Conservation (phyloP, 352 stramenopile species). For the Peronosclerospora sorghi region DNA sequence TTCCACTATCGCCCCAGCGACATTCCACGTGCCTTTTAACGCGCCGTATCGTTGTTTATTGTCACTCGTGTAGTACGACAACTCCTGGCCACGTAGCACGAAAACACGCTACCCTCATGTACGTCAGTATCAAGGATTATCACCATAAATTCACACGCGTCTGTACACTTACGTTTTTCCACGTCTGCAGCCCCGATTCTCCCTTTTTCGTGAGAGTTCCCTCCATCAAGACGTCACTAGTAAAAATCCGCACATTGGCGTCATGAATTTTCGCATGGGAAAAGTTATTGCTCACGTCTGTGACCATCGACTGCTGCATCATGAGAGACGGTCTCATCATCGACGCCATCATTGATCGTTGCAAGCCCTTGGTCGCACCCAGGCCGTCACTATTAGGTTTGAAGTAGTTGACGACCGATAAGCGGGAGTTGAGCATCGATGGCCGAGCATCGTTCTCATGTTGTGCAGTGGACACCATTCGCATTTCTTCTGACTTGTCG, state of each 20-base stretch:
- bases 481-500: too few relatives aligned
- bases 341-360: constrained; percentile 19
- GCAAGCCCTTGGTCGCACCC: constrained; percentile 5
- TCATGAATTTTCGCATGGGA: constrained; percentile 47
- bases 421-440: constrained; percentile 23
- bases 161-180: constrained; percentile 51
- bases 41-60: constrained; percentile 40
- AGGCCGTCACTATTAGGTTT: constrained; percentile 1
- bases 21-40: constrained; percentile 50
- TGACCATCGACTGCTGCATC: too few relatives aligned
- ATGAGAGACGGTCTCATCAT: constrained; percentile 27
- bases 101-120: constrained; percentile 39
- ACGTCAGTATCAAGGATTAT: neutral
- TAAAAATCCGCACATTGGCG: constrained; percentile 41
- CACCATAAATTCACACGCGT: constrained; percentile 1
- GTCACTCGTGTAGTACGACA: constrained; percentile 60
- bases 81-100: constrained; percentile 50
- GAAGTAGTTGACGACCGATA: constrained; percentile 16
- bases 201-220: constrained; percentile 59
- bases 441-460: too few relatives aligned
- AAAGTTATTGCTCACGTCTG: constrained; percentile 50
- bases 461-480: too few relatives aligned
- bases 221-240: constrained; percentile 61
- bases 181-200: constrained; percentile 40
- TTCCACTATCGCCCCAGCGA: constrained; percentile 34